phyloP scores from a whole-genome alignment of 1,139 yeast genomes.

The Lodderomyces theae region DNA sequence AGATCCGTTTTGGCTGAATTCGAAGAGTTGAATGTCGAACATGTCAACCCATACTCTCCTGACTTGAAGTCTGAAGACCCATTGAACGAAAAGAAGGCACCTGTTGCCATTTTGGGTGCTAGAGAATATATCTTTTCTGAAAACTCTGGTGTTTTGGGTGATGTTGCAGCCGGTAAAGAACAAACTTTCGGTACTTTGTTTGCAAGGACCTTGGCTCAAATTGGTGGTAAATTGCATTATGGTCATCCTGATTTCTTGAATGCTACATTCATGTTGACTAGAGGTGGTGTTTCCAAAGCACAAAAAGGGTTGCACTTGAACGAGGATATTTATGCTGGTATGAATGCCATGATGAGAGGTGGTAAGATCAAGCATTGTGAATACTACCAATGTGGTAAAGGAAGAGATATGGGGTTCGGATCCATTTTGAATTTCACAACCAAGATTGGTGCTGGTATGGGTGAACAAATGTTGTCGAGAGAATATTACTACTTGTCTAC shows the following conservation, averaged over 20 bases:
- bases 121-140: constrained; percentile 99
- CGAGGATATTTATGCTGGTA: constrained; percentile 99
- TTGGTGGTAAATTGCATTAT: constrained; percentile 98
- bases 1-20: constrained; percentile 97
- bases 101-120: constrained; percentile 98
- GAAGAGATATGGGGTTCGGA: constrained; percentile 99
- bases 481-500: constrained; percentile 97
- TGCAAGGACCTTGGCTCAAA: constrained; percentile 95
- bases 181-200: constrained; percentile 98
- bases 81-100: constrained; percentile 45
- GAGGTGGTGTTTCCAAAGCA: constrained; percentile 99
- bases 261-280: constrained; percentile 90
- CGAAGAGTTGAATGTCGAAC: constrained; percentile 90
- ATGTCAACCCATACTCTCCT: constrained; percentile 76
- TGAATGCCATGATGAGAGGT: constrained; percentile 96
- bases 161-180: constrained; percentile 99
- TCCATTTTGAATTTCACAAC: constrained; percentile 98
- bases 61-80: constrained; percentile 44
- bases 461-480: constrained; percentile 98
- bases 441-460: constrained; percentile 99
- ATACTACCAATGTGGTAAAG: constrained; percentile 99
- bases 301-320: constrained; percentile 97
- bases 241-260: constrained; percentile 99
- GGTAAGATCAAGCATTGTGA: constrained; percentile 99
- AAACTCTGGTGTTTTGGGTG: constrained; percentile 98